Evolutionary conservation across 768 basidiomycete species (phyloP).

Genomic region (Tylopilus balloui): DNA sequence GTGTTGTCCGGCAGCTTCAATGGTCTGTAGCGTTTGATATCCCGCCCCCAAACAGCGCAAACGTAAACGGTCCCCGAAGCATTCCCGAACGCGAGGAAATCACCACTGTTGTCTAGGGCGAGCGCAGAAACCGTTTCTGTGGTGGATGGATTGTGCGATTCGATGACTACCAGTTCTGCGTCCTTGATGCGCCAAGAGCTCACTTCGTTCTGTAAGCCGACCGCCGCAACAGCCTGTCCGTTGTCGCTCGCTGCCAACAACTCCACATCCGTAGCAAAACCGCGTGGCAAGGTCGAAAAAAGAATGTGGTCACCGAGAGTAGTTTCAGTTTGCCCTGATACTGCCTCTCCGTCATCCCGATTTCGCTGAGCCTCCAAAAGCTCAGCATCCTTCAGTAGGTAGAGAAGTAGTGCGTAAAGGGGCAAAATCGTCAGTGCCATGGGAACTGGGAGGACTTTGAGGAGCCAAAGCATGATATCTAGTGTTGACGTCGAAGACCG

Average conservation of each 20-base stretch:
- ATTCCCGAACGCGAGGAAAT: slow-evolving; percentile 69
- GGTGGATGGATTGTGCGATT: slow-evolving; percentile 41
- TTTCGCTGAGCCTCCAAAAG: slow-evolving; percentile 82
- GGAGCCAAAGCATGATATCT: slow-evolving; percentile 62
- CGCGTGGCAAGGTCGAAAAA: slow-evolving; percentile 75
- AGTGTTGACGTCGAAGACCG: slow-evolving; percentile 47
- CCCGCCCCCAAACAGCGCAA: slow-evolving; percentile 50
- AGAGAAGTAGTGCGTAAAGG: slow-evolving; percentile 75
- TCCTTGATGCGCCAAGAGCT: slow-evolving; percentile 58
- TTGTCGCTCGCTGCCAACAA: slow-evolving; percentile 67
- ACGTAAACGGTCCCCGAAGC: slow-evolving; percentile 58
- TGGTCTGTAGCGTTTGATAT: slow-evolving; percentile 36
- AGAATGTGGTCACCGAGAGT: slow-evolving; percentile 42
- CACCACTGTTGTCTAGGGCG: slow-evolving; percentile 56
- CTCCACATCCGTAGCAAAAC: slow-evolving; percentile 79
- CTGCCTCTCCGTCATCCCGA: slow-evolving; percentile 43
- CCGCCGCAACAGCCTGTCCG: slow-evolving; percentile 60
- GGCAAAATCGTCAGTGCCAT: slow-evolving; percentile 71
- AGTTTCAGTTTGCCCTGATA: slow-evolving; percentile 21
- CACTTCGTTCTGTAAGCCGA: slow-evolving; percentile 77
- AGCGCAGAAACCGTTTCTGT: slow-evolving; percentile 54
- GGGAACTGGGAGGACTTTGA: slow-evolving; percentile 82
- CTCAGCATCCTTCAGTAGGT: slow-evolving; percentile 88
- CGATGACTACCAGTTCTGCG: slow-evolving; percentile 42
- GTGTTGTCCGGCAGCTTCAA: slow-evolving; percentile 40